These are phyloP conservation scores for Microcyclospora tardicrescens DNA, from an alignment of 2,329 filamentous ascomycete species.

Conservation along the genomic window DNA sequence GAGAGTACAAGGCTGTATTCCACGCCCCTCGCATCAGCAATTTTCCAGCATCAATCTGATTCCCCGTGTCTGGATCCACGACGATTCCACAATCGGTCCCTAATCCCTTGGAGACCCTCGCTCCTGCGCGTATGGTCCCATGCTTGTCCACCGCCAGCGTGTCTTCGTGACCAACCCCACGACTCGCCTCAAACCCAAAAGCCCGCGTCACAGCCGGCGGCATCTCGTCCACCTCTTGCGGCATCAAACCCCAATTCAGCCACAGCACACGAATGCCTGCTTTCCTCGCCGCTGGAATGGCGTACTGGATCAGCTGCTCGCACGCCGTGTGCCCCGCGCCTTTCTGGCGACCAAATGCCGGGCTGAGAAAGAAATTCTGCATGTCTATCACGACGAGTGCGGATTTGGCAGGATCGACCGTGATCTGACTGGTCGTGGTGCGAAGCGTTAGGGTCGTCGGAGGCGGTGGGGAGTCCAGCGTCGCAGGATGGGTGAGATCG, in stretches of 20 bases:
- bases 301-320: conserved; percentile 29
- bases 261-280: conserved; percentile 40
- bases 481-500: conserved; percentile 32
- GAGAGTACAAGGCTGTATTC: conserved; percentile 42
- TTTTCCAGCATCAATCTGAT: conserved; percentile 27
- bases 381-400: conserved; percentile 25
- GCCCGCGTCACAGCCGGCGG: conserved; percentile 37
- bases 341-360: conserved; percentile 17
- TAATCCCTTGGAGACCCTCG: conserved; percentile 19
- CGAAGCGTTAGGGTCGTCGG: conserved; percentile 11
- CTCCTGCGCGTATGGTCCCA: conserved; percentile 13
- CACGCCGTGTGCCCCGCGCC: conserved; percentile 32
- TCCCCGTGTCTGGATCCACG: conserved; percentile 28
- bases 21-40: conserved; percentile 42
- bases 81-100: conserved; percentile 20
- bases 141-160: conserved; percentile 13
- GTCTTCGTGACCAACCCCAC: conserved; percentile 7
- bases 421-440: conserved; percentile 18
- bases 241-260: conserved; percentile 46
- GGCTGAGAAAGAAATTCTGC: conserved; percentile 23
- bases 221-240: conserved; percentile 38
- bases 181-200: conserved; percentile 31
- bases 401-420: conserved; percentile 21
- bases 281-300: conserved; percentile 36
- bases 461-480: conserved; percentile 15